These are phyloP conservation scores for Vitis amurensis DNA, from an alignment of 164 flowering plant genomes.

Conservation along the genomic window DNA sequence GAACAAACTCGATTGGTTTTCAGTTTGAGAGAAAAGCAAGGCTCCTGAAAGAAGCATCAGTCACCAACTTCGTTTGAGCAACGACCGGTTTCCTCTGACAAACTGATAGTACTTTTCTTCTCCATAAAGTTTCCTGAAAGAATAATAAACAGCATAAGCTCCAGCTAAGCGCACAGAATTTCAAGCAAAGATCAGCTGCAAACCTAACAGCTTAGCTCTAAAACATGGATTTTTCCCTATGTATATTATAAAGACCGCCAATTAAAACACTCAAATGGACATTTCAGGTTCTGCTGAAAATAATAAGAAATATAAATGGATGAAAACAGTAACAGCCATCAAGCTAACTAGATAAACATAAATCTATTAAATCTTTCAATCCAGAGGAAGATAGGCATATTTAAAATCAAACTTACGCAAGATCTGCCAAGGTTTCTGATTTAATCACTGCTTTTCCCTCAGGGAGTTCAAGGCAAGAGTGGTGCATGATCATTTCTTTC, in stretches of 20 bases:
- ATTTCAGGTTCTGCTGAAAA: no score
- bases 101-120: slow-evolving; percentile 44
- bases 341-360: not conserved
- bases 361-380: not conserved
- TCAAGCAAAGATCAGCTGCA: no score
- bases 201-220: no score
- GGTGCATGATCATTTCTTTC: slow-evolving; percentile 77
- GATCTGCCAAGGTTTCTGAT: slow-evolving; percentile 62
- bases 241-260: no score
- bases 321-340: no score
- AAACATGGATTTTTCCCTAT: no score
- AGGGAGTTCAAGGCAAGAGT: slow-evolving; percentile 72
- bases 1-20: not conserved
- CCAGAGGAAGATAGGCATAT: not conserved
- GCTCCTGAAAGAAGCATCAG: not conserved
- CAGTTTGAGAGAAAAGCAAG: not conserved
- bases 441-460: slow-evolving; percentile 77
- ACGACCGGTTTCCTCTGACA: slow-evolving; percentile 23
- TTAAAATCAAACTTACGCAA: slow-evolving; percentile 63
- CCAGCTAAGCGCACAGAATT: no score
- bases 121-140: slow-evolving; percentile 48
- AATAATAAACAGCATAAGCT: not conserved
- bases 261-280: no score
- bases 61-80: slow-evolving; percentile 13
- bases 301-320: no score